Conservation (phyloP, 495 filamentous ascomycete genomes). For the Tuber magnatum region DNA sequence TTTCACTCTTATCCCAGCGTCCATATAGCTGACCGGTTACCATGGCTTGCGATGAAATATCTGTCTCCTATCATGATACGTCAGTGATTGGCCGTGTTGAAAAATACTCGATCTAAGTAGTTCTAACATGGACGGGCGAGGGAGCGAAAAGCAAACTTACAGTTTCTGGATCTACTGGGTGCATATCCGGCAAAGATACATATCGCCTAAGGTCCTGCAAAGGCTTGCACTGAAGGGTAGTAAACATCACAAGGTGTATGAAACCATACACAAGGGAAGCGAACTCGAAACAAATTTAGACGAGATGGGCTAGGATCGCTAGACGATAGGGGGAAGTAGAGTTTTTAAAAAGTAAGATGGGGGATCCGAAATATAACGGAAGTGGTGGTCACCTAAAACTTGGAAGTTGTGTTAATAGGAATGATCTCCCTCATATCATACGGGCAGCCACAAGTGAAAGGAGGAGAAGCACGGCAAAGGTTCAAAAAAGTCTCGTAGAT, state of each 20-base stretch:
- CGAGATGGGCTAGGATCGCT: background rate
- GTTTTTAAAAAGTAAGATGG: background rate
- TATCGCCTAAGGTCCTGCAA: slow-evolving; percentile 34
- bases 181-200: slow-evolving; percentile 26
- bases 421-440: background rate
- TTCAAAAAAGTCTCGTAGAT: background rate
- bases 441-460: background rate
- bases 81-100: slow-evolving; percentile 23
- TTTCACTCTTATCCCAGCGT: slow-evolving; percentile 32
- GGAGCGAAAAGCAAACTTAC: slow-evolving; percentile 11
- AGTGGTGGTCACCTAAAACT: background rate
- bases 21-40: slow-evolving; percentile 31
- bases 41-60: slow-evolving; percentile 29
- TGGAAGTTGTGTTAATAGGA: background rate
- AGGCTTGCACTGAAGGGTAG: slow-evolving; percentile 29
- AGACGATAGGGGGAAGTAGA: background rate
- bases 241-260: slow-evolving; percentile 31
- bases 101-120: slow-evolving; percentile 13
- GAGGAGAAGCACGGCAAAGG: background rate
- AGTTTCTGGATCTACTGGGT: slow-evolving; percentile 27
- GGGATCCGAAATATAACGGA: slow-evolving; percentile 1
- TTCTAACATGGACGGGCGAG: background rate
- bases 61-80: slow-evolving; percentile 28
- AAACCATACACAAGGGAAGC: background rate
- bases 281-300: background rate